A percentile compares a stretch with the other conserved stretches of the same genome.
Evolutionary conservation across 2,329 filamentous ascomycete genomes (phyloP).

Genomic region (Colletotrichum gigasporum): DNA sequence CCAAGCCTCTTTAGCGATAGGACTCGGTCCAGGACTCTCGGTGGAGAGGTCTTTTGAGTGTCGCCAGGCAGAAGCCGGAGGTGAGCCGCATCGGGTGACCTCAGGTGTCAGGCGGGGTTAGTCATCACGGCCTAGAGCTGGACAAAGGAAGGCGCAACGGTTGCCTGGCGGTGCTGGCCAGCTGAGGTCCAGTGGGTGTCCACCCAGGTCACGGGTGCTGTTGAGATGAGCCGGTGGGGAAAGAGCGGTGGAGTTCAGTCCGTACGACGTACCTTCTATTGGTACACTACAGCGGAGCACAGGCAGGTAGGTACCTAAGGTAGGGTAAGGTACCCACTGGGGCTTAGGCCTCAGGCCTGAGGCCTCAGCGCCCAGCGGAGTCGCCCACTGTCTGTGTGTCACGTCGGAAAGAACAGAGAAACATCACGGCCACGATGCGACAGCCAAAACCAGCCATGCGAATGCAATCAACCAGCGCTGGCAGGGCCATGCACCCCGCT

Average conservation of each 20-base stretch:
- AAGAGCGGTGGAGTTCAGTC: too few relatives aligned
- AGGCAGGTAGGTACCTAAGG: too few relatives aligned
- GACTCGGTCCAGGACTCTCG: not conserved
- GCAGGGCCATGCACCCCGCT: conserved; percentile 9
- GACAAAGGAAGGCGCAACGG: not conserved
- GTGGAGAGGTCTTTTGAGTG: not conserved
- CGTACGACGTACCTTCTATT: too few relatives aligned
- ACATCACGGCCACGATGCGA: not conserved
- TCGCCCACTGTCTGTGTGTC: too few relatives aligned
- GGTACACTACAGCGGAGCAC: too few relatives aligned
- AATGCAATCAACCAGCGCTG: not conserved
- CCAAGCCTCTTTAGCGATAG: too few relatives aligned
- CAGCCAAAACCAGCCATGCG: not conserved
- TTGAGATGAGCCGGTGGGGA: not conserved
- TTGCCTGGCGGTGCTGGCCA: conserved; percentile 1
- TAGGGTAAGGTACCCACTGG: too few relatives aligned
- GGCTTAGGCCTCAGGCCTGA: too few relatives aligned
- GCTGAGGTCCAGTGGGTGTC: too few relatives aligned
- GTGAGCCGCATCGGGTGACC: conserved; percentile 14
- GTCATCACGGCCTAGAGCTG: not conserved
- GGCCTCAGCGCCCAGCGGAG: too few relatives aligned
- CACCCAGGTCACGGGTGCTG: not conserved
- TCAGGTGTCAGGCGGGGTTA: not conserved
- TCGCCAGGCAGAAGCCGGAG: conserved; percentile 13
- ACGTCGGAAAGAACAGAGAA: not conserved